Base-by-base conservation (phyloP, 2,329 filamentous ascomycete genomes). In the Mycocentrospora acerina region DNA sequence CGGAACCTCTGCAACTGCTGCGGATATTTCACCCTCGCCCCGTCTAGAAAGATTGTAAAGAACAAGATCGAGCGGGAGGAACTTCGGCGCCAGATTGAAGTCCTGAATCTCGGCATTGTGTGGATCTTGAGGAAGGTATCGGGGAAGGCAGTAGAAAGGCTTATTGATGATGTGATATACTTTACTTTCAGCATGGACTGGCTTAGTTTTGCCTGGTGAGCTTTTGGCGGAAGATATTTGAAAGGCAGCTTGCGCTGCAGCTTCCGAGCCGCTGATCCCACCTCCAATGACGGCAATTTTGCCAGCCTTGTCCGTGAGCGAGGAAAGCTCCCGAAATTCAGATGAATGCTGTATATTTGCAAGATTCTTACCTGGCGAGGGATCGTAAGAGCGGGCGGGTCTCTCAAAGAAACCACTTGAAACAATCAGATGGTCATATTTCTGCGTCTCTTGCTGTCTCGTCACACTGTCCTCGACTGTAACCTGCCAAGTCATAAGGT, bases 261-360 rank as follows among this genome's bases (percentile, higher is more conserved):
- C 84, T 69, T 94, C 88, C 4, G 86, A 79, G 1, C 87, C 88
- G 2, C 87, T 91, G 77, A 93, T 90, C 54, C 90, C 86, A 0
- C 87, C 88, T 1, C 88, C 88, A 1, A 90, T 79, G 0, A 94
- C 73, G 1, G 89, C 72, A 12, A 93, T 81, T 55, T 83, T 87
- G 13, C 79, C 78, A 1, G 55, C 14, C 4, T 29, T 42, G 4
- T 46, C 17, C 7, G 49, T 46, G 10, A 66, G 43, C 4, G 44
- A 42, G 1, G 42, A 37, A 4, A 65, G 29, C 9, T 51, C 33
- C 2, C 60, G 53, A 31, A 66, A 64, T 5, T 48, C 19, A 2
- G 62, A 60, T 6, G 63, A 64, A 38, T 65, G 62, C 22, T 57
- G 50, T 9, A 62, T 40, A 11, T 44, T 53, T 17, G 13, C 14